These are phyloP conservation scores for Polyporus tsugae DNA, from an alignment of 1,284 basidiomycete genomes.

Conservation along the genomic window DNA sequence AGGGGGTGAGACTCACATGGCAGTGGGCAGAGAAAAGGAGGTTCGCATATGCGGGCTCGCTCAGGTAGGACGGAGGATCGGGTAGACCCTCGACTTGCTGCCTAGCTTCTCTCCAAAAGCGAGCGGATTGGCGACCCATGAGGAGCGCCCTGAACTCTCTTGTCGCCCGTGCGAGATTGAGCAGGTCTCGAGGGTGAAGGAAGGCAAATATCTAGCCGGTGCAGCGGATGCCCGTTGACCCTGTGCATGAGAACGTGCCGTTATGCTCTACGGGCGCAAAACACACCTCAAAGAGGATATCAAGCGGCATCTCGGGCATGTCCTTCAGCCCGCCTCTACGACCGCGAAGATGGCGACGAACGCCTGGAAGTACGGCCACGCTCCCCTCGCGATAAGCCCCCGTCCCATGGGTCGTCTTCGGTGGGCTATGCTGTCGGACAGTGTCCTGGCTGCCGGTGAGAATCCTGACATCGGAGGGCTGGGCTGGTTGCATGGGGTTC, in stretches of 20 bases:
- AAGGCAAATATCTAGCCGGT: slow-evolving; percentile 24
- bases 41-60: slow-evolving; percentile 29
- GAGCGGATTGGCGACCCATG: slow-evolving; percentile 21
- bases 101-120: slow-evolving; percentile 26
- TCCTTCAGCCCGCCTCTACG: slow-evolving; percentile 27
- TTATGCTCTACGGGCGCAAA: neutral
- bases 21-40: slow-evolving; percentile 28
- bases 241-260: neutral
- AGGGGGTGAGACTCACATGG: slow-evolving; percentile 13
- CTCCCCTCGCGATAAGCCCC: neutral
- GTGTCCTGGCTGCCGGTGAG: neutral
- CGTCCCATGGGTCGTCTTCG: neutral
- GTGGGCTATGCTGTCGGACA: no score
- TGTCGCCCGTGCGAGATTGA: slow-evolving; percentile 29
- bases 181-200: slow-evolving; percentile 30
- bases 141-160: slow-evolving; percentile 25
- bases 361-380: neutral
- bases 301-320: slow-evolving; percentile 37
- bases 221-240: neutral
- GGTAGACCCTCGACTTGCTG: slow-evolving; percentile 22
- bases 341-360: slow-evolving; percentile 19
- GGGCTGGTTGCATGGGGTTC: neutral
- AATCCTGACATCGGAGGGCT: neutral
- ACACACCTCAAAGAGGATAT: slow-evolving; percentile 35
- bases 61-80: slow-evolving; percentile 22